These are phyloP conservation scores for Ascochyta koolunga DNA, from an alignment of 2,329 filamentous ascomycete species.

Conservation along the genomic window DNA sequence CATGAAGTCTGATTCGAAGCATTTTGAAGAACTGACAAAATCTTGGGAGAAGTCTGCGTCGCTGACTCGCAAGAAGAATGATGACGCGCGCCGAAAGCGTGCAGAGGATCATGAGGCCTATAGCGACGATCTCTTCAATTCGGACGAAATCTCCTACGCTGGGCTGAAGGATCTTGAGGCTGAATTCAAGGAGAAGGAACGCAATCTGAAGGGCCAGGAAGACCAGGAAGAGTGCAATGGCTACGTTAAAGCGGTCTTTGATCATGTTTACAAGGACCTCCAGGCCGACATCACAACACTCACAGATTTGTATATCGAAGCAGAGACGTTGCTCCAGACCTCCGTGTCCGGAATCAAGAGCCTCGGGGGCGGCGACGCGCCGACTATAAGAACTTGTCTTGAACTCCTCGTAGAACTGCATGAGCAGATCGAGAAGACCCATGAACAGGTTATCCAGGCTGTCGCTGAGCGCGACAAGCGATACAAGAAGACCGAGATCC, in stretches of 20 bases:
- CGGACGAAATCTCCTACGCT: conserved; percentile 63
- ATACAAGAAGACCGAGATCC: conserved; percentile 61
- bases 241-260: conserved; percentile 59
- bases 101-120: conserved; percentile 60
- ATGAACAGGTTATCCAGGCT: conserved; percentile 57
- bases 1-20: conserved; percentile 27
- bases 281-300: conserved; percentile 58
- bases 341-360: conserved; percentile 33
- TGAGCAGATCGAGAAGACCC: conserved; percentile 55
- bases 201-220: conserved; percentile 58
- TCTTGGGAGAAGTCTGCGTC: conserved; percentile 56
- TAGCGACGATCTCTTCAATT: conserved; percentile 62
- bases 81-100: conserved; percentile 56
- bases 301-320: conserved; percentile 52
- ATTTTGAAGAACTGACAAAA: conserved; percentile 30
- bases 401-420: conserved; percentile 52
- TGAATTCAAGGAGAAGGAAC: conserved; percentile 61
- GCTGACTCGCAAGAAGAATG: conserved; percentile 52
- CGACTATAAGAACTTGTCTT: conserved; percentile 31
- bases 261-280: conserved; percentile 55
- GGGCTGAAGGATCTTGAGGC: conserved; percentile 62
- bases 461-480: conserved; percentile 61
- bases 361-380: conserved; percentile 21
- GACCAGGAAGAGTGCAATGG: conserved; percentile 59
- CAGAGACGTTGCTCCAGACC: conserved; percentile 32